Evolutionary conservation across 2,329 filamentous ascomycete species (phyloP).

Genomic region (Sclerotinia minor): DNA sequence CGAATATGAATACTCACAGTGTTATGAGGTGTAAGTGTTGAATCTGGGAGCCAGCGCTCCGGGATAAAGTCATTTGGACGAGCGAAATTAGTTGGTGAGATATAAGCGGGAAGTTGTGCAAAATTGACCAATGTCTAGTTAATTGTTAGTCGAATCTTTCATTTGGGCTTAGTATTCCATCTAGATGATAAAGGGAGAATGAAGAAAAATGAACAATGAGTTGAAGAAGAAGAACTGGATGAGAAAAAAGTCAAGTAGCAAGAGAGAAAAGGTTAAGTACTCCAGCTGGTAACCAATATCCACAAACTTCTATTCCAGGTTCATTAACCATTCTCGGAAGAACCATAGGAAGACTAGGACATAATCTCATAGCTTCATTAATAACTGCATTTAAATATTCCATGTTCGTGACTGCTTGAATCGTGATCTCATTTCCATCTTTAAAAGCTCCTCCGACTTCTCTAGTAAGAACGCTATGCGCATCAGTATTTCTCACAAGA

Average conservation of each 20-base stretch:
- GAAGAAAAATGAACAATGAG: no score
- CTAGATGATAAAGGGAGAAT: background rate
- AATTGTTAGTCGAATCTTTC: no score
- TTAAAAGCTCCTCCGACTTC: background rate
- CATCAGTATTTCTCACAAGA: background rate
- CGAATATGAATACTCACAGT: background rate
- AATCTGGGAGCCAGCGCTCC: background rate
- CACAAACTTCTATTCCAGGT: background rate
- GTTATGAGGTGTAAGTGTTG: background rate
- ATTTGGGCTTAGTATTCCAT: background rate
- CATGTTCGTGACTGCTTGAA: background rate
- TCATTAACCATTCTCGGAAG: background rate
- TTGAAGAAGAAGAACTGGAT: background rate
- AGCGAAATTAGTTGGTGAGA: background rate
- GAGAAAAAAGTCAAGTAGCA: background rate
- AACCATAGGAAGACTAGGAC: background rate
- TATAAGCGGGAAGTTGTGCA: background rate
- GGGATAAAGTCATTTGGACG: background rate
- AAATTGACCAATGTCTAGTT: background rate
- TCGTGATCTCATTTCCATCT: background rate
- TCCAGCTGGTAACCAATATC: background rate
- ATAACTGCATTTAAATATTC: background rate
- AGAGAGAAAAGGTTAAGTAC: background rate
- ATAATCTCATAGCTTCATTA: slow-evolving; percentile 9
- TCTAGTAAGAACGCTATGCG: background rate